These are phyloP conservation scores for Cladophialophora carrionii DNA, from an alignment of 2,329 filamentous ascomycete species.

Conservation along the genomic window DNA sequence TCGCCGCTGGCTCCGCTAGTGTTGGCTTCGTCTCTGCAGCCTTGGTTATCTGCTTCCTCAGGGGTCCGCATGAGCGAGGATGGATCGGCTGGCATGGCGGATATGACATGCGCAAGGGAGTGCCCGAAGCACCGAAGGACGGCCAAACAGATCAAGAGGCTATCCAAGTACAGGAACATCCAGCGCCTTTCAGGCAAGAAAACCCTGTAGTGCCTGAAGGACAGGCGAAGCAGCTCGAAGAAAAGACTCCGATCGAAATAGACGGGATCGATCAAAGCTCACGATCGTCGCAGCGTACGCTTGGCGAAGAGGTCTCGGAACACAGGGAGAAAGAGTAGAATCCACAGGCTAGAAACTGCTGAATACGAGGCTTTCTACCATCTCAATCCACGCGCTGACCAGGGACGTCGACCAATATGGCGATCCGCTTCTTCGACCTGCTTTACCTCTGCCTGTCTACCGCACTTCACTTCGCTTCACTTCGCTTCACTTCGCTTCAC, in stretches of 20 bases:
- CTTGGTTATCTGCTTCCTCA: constrained; percentile 51
- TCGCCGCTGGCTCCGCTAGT: constrained; percentile 59
- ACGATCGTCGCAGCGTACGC: constrained; percentile 24
- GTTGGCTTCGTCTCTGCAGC: constrained; percentile 59
- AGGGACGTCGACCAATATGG: background rate
- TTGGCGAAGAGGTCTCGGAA: constrained; percentile 21
- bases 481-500: background rate
- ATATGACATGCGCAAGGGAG: constrained; percentile 50
- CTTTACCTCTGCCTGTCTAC: background rate
- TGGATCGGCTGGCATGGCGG: constrained; percentile 67
- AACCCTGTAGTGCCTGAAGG: constrained; percentile 3
- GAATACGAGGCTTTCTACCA: background rate
- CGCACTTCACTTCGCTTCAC: background rate
- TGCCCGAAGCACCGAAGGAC: constrained; percentile 12
- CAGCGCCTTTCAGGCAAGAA: constrained; percentile 6
- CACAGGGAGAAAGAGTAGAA: constrained; percentile 13
- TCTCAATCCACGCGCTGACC: background rate
- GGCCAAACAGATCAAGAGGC: constrained; percentile 15
- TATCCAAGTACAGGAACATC: background rate
- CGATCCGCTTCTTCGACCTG: no score
- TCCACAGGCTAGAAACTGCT: background rate
- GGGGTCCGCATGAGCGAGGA: constrained; percentile 60
- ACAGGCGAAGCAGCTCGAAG: constrained; percentile 15
- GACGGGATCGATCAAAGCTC: constrained; percentile 10
- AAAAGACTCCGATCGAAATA: background rate